Conservation (phyloP, 139 green algal genomes). For the Raphidocelis subcapitata region DNA sequence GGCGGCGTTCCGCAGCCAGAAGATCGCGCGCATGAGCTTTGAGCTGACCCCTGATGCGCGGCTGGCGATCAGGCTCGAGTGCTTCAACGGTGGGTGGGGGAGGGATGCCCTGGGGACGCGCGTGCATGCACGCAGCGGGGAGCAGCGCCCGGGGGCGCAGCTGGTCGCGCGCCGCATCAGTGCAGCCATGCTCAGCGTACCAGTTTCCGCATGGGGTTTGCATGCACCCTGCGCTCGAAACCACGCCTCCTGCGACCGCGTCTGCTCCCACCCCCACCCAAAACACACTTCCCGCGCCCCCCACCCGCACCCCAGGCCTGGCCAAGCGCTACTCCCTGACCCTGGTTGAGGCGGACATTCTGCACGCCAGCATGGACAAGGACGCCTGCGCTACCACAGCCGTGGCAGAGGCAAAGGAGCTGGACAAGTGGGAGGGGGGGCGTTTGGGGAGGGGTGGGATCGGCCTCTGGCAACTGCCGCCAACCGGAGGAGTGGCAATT, state of each 20-base stretch:
- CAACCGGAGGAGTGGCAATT: too few species aligned
- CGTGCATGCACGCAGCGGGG: background rate
- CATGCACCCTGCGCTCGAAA: too few species aligned
- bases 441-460: too few species aligned
- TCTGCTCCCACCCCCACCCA: too few species aligned
- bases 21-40: conserved; percentile 44
- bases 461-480: too few species aligned
- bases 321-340: conserved; percentile 63
- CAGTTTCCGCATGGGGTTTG: too few species aligned
- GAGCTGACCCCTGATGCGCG: conserved; percentile 38
- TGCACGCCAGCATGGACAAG: conserved; percentile 66
- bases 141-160: background rate
- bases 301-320: conserved; percentile 46
- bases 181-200: too few species aligned
- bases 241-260: too few species aligned
- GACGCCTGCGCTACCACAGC: conserved; percentile 55
- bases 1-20: conserved; percentile 51
- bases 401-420: conserved; percentile 53
- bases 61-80: conserved; percentile 46
- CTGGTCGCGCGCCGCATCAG: too few species aligned
- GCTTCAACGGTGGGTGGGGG: conserved; percentile 56
- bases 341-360: conserved; percentile 56
- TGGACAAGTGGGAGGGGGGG: conserved; percentile 43
- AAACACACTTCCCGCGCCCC: too few species aligned
- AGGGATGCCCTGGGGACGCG: background rate